Percentiles rank a stretch among this genome's conserved stretches.
These are phyloP conservation scores for Claviceps pusilla DNA, from an alignment of 2,329 filamentous ascomycete species.

Conservation along the genomic window DNA sequence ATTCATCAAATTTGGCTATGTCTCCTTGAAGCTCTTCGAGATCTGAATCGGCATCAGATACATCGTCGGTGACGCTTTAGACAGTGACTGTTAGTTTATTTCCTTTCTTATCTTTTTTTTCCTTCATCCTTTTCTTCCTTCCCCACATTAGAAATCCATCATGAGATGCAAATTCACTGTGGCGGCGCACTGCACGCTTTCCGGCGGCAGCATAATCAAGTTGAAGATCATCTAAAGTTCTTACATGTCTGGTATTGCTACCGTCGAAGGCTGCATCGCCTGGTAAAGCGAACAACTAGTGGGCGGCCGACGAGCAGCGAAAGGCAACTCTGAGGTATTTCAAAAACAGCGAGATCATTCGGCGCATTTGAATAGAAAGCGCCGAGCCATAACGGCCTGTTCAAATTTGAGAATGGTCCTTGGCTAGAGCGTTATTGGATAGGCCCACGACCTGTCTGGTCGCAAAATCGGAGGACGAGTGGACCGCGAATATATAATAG, in stretches of 20 bases:
- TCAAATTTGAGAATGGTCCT: not conserved
- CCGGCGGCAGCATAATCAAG: not conserved
- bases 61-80: conserved; percentile 11
- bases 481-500: too few relatives aligned
- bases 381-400: not conserved
- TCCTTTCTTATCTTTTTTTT: too few relatives aligned
- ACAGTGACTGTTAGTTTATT: conserved; percentile 1
- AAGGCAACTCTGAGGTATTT: not conserved
- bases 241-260: conserved; percentile 1
- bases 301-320: not conserved
- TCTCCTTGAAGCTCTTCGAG: conserved; percentile 28
- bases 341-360: not conserved
- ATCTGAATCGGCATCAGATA: conserved; percentile 29
- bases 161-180: not conserved
- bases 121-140: too few relatives aligned
- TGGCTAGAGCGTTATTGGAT: not conserved
- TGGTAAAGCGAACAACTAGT: not conserved
- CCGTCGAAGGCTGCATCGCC: not conserved
- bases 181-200: not conserved
- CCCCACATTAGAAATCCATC: not conserved
- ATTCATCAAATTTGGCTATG: conserved; percentile 28
- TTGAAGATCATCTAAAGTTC: not conserved
- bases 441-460: not conserved
- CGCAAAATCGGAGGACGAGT: not conserved
- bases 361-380: not conserved